Percentiles rank a stretch among this genome's conserved stretches.
Evolutionary conservation across 1,284 basidiomycete genomes (phyloP).

Genomic region (Phellopilus nigrolimitatus): DNA sequence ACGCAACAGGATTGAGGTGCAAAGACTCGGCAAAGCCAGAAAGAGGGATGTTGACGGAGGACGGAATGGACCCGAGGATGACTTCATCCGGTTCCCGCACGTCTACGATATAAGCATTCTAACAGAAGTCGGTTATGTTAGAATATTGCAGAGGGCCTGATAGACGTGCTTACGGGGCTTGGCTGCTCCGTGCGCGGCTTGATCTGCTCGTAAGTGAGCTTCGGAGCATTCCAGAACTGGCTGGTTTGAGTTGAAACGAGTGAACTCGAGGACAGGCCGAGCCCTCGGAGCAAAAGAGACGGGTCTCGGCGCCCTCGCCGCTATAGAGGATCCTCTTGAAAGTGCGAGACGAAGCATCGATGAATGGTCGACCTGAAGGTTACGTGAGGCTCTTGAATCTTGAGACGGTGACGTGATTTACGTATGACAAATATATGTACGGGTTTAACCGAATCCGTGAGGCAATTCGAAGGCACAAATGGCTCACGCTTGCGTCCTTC

Average conservation of each 20-base stretch:
- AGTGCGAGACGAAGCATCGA: slow-evolving; percentile 14
- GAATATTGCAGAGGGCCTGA: slow-evolving; percentile 1
- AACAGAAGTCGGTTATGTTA: slow-evolving; percentile 15
- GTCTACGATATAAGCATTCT: slow-evolving; percentile 86
- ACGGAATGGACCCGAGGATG: slow-evolving; percentile 91
- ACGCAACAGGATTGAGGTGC: slow-evolving; percentile 53
- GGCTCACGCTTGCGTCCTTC: background rate
- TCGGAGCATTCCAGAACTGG: slow-evolving; percentile 59
- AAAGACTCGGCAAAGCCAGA: slow-evolving; percentile 73
- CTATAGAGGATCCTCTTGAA: slow-evolving; percentile 5
- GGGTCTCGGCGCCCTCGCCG: background rate
- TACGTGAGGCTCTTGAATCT: background rate
- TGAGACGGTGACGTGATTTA: background rate
- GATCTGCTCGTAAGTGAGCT: slow-evolving; percentile 78
- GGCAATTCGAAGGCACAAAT: slow-evolving; percentile 9
- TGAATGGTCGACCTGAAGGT: background rate
- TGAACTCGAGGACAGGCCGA: background rate
- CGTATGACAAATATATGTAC: background rate
- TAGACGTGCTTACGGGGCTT: slow-evolving; percentile 54
- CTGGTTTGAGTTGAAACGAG: slow-evolving; percentile 23
- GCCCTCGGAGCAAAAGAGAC: background rate
- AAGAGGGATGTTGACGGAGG: slow-evolving; percentile 90
- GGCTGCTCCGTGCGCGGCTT: slow-evolving; percentile 82
- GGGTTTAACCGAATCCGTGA: background rate
- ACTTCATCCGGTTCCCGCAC: slow-evolving; percentile 95